Conservation (phyloP, 345 rosid species). For the Aegle marmelos region DNA sequence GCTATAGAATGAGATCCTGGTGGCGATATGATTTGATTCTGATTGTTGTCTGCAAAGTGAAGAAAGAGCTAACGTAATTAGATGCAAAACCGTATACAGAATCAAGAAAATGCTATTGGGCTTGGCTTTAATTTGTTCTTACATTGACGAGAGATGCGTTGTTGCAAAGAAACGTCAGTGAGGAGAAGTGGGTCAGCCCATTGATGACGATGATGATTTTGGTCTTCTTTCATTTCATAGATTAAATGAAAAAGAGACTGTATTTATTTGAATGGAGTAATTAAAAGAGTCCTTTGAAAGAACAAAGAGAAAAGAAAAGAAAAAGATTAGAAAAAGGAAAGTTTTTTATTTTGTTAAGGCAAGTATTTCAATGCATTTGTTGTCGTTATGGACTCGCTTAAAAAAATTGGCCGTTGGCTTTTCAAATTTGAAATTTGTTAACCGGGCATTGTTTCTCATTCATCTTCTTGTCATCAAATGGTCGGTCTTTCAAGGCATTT, state of each 20-base stretch:
- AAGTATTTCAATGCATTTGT: background rate
- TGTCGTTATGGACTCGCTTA: background rate
- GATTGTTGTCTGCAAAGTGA: conserved; percentile 22
- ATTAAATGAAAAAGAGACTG: no score
- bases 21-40: background rate
- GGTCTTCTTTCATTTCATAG: conserved; percentile 9
- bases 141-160: conserved; percentile 23
- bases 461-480: background rate
- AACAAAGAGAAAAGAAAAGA: background rate
- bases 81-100: background rate
- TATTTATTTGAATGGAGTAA: background rate
- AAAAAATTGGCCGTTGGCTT: conserved; percentile 6
- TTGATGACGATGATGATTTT: conserved; percentile 14
- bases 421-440: conserved; percentile 10
- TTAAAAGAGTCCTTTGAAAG: background rate
- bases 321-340: background rate
- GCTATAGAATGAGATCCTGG: conserved; percentile 13
- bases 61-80: background rate
- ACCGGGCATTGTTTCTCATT: background rate
- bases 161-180: conserved; percentile 40
- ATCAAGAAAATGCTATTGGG: background rate
- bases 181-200: conserved; percentile 52
- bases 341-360: background rate
- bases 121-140: conserved; percentile 7
- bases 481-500: background rate